These are phyloP conservation scores for Fusarium coffeatum DNA, from an alignment of 2,329 filamentous ascomycete genomes.

Conservation along the genomic window DNA sequence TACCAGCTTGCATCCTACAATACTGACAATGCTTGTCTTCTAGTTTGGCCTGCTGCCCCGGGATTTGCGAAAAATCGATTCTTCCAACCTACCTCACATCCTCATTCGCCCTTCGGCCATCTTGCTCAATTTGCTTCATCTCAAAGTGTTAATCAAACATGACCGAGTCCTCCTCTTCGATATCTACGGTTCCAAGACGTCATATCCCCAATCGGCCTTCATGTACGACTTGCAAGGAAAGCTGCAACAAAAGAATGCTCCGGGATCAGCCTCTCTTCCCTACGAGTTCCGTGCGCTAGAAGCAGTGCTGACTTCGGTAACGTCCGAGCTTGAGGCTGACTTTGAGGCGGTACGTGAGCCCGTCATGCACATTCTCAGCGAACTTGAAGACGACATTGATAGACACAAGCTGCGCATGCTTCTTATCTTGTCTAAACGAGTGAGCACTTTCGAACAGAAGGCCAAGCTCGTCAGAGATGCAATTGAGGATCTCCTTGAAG, in stretches of 20 bases:
- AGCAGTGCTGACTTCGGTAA: conserved; percentile 93
- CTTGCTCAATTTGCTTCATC: conserved; percentile 93
- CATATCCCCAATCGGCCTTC: conserved; percentile 94
- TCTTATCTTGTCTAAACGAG: conserved; percentile 92
- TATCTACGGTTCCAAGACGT: conserved; percentile 92
- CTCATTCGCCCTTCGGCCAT: conserved; percentile 93
- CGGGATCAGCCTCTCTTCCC: conserved; percentile 73
- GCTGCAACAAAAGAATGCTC: conserved; percentile 79
- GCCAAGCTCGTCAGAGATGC: conserved; percentile 93
- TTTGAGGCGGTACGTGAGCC: conserved; percentile 95
- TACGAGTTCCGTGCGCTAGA: conserved; percentile 98
- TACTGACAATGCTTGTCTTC: conserved; percentile 17
- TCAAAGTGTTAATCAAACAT: conserved; percentile 94
- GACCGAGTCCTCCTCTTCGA: conserved; percentile 96
- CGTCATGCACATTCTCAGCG: conserved; percentile 86
- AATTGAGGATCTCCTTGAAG: conserved; percentile 94
- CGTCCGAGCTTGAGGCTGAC: conserved; percentile 89
- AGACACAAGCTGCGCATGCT: conserved; percentile 91
- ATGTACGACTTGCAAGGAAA: conserved; percentile 98
- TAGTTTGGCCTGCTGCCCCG: conserved; percentile 93
- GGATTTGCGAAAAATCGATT: conserved; percentile 97
- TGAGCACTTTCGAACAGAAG: conserved; percentile 98
- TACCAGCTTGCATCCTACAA: background rate
- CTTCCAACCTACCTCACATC: conserved; percentile 93
- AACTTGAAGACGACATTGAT: conserved; percentile 96